phyloP scores from a whole-genome alignment of 768 basidiomycete genomes.

The Boletus pseudo-olivaceus region DNA sequence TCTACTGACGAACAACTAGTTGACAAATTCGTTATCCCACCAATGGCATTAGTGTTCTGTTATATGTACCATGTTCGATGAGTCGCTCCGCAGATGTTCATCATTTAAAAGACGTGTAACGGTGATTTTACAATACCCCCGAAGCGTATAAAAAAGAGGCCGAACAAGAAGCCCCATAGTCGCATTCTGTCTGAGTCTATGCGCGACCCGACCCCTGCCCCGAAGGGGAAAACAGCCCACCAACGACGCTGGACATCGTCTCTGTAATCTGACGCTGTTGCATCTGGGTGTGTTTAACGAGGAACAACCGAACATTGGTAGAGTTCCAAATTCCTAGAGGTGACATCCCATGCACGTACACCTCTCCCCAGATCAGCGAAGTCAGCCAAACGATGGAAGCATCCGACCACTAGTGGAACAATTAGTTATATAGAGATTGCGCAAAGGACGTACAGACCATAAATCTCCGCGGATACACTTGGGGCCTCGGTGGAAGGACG shows the following conservation, averaged over 20 bases:
- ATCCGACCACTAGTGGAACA: constrained; percentile 73
- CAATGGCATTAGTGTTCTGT: not conserved
- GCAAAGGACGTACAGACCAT: constrained; percentile 45
- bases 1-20: not conserved
- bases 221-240: constrained; percentile 60
- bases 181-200: constrained; percentile 6
- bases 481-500: constrained; percentile 68
- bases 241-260: constrained; percentile 76
- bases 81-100: not conserved
- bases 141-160: not conserved
- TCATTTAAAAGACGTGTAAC: not conserved
- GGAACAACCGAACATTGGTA: constrained; percentile 85
- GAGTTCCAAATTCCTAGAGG: constrained; percentile 88
- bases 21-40: not conserved
- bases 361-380: constrained; percentile 92
- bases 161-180: not conserved
- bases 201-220: constrained; percentile 28
- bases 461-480: constrained; percentile 70
- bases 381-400: constrained; percentile 90
- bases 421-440: not conserved
- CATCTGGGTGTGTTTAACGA: constrained; percentile 79
- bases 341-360: constrained; percentile 87
- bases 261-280: constrained; percentile 73
- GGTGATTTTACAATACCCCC: not conserved
- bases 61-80: not conserved